Evolutionary conservation across 495 filamentous ascomycete species (phyloP).

Genomic region (Podospora appendiculata): DNA sequence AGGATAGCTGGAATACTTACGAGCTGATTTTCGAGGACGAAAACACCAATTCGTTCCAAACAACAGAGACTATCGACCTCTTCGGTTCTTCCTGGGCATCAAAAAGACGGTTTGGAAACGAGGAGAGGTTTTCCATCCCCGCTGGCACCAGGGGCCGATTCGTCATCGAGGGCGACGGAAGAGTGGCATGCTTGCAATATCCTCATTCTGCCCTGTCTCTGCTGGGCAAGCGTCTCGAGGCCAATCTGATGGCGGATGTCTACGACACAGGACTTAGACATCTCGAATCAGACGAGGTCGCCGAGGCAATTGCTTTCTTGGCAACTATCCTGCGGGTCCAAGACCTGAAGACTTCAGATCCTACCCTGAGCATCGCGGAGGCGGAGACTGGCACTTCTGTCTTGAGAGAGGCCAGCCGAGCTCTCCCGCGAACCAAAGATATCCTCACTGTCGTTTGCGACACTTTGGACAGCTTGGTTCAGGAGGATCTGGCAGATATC

Average conservation of each 20-base stretch:
- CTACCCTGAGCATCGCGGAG: slow-evolving; percentile 9
- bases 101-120: slow-evolving; percentile 19
- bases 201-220: slow-evolving; percentile 71
- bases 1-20: slow-evolving; percentile 54
- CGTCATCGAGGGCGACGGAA: slow-evolving; percentile 48
- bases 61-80: slow-evolving; percentile 46
- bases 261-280: slow-evolving; percentile 24
- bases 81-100: slow-evolving; percentile 31
- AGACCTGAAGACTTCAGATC: slow-evolving; percentile 17
- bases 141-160: slow-evolving; percentile 63
- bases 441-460: slow-evolving; percentile 75
- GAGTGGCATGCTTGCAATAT: slow-evolving; percentile 52
- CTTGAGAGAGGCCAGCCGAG: slow-evolving; percentile 64
- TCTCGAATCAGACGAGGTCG: slow-evolving; percentile 27
- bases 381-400: slow-evolving; percentile 38
- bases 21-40: slow-evolving; percentile 75
- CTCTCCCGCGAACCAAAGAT: slow-evolving; percentile 64
- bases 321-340: slow-evolving; percentile 35
- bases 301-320: slow-evolving; percentile 33
- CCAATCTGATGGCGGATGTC: slow-evolving; percentile 33
- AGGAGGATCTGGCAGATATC: slow-evolving; percentile 45
- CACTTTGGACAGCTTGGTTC: slow-evolving; percentile 70
- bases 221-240: slow-evolving; percentile 65
- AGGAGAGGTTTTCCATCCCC: slow-evolving; percentile 45
- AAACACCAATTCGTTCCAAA: slow-evolving; percentile 58